phyloP scores from a whole-genome alignment of 805 yeast genomes.

The Wickerhamomyces bisporus region DNA sequence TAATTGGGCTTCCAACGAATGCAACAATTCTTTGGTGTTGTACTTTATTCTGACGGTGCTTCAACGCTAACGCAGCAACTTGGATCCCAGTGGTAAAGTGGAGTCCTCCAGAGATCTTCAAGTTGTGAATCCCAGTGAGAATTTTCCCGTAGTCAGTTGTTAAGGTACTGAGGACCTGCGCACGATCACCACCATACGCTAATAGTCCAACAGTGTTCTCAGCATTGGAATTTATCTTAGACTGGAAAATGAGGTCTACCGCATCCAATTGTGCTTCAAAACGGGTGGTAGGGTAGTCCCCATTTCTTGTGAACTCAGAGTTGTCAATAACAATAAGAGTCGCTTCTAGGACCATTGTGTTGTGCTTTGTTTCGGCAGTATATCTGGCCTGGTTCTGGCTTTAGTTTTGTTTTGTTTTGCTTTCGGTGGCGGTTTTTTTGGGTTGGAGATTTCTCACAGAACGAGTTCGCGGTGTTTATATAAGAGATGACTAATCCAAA shows the following conservation, averaged over 20 bases:
- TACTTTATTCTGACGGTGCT: slow-evolving; percentile 91
- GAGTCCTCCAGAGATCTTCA: slow-evolving; percentile 59
- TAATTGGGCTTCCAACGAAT: slow-evolving; percentile 84
- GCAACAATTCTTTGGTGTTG: slow-evolving; percentile 87
- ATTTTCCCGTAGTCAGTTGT: slow-evolving; percentile 85
- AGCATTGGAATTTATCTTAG: slow-evolving; percentile 84
- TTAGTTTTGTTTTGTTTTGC: neutral
- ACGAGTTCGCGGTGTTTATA: too few relatives aligned
- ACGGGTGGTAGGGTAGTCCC: slow-evolving; percentile 84
- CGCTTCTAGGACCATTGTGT: slow-evolving; percentile 85
- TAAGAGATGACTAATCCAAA: too few relatives aligned
- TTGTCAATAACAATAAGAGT: slow-evolving; percentile 93
- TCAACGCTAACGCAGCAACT: slow-evolving; percentile 89
- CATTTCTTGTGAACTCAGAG: slow-evolving; percentile 94
- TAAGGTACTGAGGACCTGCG: slow-evolving; percentile 82
- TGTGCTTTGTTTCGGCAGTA: neutral
- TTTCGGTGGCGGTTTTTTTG: slow-evolving; percentile 1
- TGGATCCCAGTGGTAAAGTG: slow-evolving; percentile 82
- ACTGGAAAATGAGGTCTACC: slow-evolving; percentile 78
- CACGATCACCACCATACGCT: slow-evolving; percentile 82
- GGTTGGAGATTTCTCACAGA: neutral
- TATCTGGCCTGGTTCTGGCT: neutral
- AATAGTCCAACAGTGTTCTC: slow-evolving; percentile 91
- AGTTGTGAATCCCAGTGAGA: slow-evolving; percentile 76
- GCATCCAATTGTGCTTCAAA: slow-evolving; percentile 91